These are phyloP conservation scores for Pestalotiopsis sp. DNA, from an alignment of 2,329 filamentous ascomycete species.

Conservation along the genomic window DNA sequence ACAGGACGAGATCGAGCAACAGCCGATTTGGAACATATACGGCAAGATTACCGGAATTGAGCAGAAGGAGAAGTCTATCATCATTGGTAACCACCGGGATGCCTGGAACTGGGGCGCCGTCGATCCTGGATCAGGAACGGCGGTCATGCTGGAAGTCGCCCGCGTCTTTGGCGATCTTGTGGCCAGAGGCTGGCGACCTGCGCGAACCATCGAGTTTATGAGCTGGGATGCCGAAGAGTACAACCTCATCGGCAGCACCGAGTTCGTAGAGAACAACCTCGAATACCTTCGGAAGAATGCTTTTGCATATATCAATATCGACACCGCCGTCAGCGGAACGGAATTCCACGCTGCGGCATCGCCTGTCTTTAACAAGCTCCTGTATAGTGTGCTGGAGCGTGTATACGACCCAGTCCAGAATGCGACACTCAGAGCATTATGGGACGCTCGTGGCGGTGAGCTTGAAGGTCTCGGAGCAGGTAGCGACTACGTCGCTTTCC, in stretches of 20 bases:
- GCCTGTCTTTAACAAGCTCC: constrained; percentile 74
- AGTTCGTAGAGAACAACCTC: constrained; percentile 87
- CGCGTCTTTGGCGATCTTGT: constrained; percentile 82
- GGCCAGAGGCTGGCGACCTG: constrained; percentile 80
- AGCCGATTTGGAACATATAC: constrained; percentile 91
- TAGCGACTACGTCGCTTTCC: constrained; percentile 88
- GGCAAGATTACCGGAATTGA: constrained; percentile 85
- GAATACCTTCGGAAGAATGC: constrained; percentile 73
- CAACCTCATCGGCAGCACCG: constrained; percentile 91
- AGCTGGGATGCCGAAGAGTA: constrained; percentile 96
- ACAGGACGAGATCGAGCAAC: constrained; percentile 80
- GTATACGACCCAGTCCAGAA: constrained; percentile 75
- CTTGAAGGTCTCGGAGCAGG: constrained; percentile 73
- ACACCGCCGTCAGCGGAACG: constrained; percentile 75
- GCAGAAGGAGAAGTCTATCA: constrained; percentile 78
- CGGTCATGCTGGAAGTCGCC: constrained; percentile 86
- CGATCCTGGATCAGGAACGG: constrained; percentile 86
- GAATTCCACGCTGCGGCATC: constrained; percentile 80
- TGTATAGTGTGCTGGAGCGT: constrained; percentile 74
- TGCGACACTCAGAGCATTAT: constrained; percentile 72
- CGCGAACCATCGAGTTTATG: constrained; percentile 95
- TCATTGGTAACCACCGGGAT: constrained; percentile 93
- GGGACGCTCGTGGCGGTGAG: constrained; percentile 65
- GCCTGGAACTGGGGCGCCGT: constrained; percentile 88
- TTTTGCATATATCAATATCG: constrained; percentile 90